Conservation (phyloP, 805 yeast species). For the Starmerella apicola region DNA sequence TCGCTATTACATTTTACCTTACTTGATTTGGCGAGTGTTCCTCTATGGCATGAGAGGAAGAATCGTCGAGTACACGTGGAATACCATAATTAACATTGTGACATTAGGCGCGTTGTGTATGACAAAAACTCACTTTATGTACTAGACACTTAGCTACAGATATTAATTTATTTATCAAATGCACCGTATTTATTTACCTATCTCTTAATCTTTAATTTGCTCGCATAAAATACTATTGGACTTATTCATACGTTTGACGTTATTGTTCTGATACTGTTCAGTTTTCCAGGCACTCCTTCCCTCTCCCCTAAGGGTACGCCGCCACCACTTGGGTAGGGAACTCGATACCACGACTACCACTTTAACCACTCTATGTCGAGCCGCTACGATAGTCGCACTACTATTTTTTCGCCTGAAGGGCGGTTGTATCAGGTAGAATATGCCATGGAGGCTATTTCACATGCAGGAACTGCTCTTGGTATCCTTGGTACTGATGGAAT, state of each 20-base stretch:
- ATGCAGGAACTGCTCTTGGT: conserved; percentile 76
- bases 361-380: conserved; percentile 40
- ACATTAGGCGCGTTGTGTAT: conserved; percentile 45
- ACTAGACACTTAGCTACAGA: conserved; percentile 39
- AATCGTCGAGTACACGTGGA: conserved; percentile 52
- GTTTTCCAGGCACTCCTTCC: too few species aligned
- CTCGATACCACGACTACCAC: not conserved
- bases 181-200: not conserved
- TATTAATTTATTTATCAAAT: not conserved
- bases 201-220: not conserved
- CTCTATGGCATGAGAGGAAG: conserved; percentile 25
- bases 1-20: conserved; percentile 78
- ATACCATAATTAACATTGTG: conserved; percentile 40
- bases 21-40: conserved; percentile 57
- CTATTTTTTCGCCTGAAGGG: conserved; percentile 98
- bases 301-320: too few species aligned
- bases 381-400: conserved; percentile 98
- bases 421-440: conserved; percentile 93
- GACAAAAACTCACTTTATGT: conserved; percentile 67
- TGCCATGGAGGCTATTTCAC: conserved; percentile 81
- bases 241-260: too few species aligned
- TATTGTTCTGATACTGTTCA: too few species aligned
- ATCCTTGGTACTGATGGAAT: conserved; percentile 72
- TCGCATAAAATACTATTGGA: too few species aligned
- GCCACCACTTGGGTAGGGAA: too few species aligned